Conservation (phyloP, 2,329 filamentous ascomycete species). For the Cordyceps farinosa region DNA sequence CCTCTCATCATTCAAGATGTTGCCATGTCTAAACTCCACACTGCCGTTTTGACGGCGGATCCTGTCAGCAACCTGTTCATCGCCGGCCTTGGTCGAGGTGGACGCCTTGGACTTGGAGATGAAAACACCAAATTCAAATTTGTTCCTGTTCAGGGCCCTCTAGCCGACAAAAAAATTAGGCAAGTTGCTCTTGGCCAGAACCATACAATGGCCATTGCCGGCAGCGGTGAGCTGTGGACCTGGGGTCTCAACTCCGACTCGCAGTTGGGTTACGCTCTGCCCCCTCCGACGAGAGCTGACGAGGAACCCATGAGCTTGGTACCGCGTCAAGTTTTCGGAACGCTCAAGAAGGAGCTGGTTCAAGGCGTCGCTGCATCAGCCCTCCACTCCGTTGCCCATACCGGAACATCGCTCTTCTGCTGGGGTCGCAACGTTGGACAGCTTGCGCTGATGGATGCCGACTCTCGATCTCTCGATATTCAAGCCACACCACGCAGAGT, state of each 20-base stretch:
- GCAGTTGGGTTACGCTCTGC: constrained; percentile 81
- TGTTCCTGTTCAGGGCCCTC: constrained; percentile 71
- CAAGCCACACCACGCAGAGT: constrained; percentile 82
- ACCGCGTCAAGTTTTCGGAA: constrained; percentile 86
- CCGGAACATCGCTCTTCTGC: constrained; percentile 75
- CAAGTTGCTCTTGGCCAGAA: constrained; percentile 87
- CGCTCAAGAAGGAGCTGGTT: constrained; percentile 80
- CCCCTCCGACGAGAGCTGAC: constrained; percentile 62
- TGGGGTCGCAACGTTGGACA: constrained; percentile 97
- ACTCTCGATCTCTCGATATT: constrained; percentile 84
- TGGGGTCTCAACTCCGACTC: constrained; percentile 88
- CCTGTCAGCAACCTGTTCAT: constrained; percentile 87
- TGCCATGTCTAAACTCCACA: constrained; percentile 86
- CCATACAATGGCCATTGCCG: constrained; percentile 80
- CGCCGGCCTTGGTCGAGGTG: constrained; percentile 87
- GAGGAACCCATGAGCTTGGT: constrained; percentile 78
- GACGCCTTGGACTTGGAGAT: constrained; percentile 82
- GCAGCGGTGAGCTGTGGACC: constrained; percentile 86
- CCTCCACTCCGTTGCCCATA: constrained; percentile 88
- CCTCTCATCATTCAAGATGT: constrained; percentile 77
- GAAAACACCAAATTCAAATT: constrained; percentile 88
- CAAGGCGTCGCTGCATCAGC: constrained; percentile 82
- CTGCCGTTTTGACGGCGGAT: constrained; percentile 81
- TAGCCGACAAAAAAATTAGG: constrained; percentile 69
- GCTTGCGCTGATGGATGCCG: constrained; percentile 88